phyloP scores from a whole-genome alignment of 257 asterid species.

The Euphrasia confusa region DNA sequence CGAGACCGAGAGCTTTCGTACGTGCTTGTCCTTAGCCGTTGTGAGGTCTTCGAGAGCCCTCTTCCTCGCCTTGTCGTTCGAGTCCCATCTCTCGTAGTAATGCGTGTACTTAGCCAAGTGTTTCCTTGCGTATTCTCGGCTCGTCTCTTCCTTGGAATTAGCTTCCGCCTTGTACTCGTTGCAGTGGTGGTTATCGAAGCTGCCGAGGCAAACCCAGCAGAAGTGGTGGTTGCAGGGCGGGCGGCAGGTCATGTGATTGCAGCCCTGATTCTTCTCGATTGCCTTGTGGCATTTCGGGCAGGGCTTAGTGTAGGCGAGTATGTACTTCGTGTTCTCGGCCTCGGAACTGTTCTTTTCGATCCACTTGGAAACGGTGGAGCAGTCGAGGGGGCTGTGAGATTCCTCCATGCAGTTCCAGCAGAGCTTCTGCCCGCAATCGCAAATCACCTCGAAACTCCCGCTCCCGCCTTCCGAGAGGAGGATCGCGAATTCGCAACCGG shows the following conservation, averaged over 20 bases:
- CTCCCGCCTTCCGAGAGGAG: neutral
- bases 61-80: constrained; percentile 20
- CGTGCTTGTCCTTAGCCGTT: neutral
- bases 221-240: constrained; percentile 28
- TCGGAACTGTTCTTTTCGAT: constrained; percentile 24
- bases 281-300: constrained; percentile 39
- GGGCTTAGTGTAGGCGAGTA: constrained; percentile 32
- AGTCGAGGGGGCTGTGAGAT: constrained; percentile 39
- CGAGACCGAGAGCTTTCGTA: neutral
- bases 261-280: constrained; percentile 35
- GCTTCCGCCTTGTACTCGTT: neutral
- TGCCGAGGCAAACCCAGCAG: constrained; percentile 36
- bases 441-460: constrained; percentile 26
- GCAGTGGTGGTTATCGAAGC: neutral
- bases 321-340: constrained; percentile 24
- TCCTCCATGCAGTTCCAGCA: constrained; percentile 42
- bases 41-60: constrained; percentile 25
- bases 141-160: too few relatives aligned
- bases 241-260: constrained; percentile 35
- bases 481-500: constrained; percentile 35
- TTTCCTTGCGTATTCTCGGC: neutral
- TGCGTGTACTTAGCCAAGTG: constrained; percentile 24
- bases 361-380: constrained; percentile 37
- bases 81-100: constrained; percentile 36
- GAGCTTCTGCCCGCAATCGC: constrained; percentile 28